phyloP scores from a whole-genome alignment of 768 basidiomycete species.

The Peribolospora kevripleyi region DNA sequence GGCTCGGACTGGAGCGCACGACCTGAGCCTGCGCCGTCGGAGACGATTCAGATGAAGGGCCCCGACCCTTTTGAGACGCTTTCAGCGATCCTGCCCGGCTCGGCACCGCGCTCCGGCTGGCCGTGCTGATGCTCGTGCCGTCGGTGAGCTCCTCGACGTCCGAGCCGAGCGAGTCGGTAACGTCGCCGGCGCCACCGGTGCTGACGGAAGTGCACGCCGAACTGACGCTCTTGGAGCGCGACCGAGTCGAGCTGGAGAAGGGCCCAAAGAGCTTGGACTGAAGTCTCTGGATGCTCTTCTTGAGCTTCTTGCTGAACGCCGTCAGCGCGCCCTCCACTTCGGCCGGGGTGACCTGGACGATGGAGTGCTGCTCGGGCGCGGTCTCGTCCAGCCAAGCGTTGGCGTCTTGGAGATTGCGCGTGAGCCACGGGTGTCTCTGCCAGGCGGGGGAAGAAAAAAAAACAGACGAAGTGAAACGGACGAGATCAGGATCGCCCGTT shows the following conservation, averaged over 20 bases:
- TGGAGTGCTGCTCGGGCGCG: slow-evolving; percentile 27
- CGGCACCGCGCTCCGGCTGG: no score
- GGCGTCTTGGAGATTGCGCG: slow-evolving; percentile 25
- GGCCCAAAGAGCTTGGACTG: slow-evolving; percentile 3
- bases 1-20: no score
- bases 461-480: not conserved
- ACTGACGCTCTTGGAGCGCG: no score
- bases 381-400: slow-evolving; percentile 46
- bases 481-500: not conserved
- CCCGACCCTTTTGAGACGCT: no score
- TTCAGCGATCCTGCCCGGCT: no score
- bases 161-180: no score
- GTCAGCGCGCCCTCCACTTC: slow-evolving; percentile 42
- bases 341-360: slow-evolving; percentile 40
- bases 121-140: no score
- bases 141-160: no score
- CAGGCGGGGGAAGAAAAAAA: not conserved
- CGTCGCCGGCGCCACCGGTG: no score
- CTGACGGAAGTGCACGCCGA: no score
- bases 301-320: slow-evolving; percentile 16
- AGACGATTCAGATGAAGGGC: no score
- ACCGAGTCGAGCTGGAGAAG: slow-evolving; percentile 5
- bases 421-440: slow-evolving; percentile 23
- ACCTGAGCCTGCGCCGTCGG: no score
- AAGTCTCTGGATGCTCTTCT: slow-evolving; percentile 15